Percentiles rank a stretch among this genome's conserved stretches.
phyloP scores from a whole-genome alignment of 2,329 filamentous ascomycete genomes.

The Hortaea werneckii region DNA sequence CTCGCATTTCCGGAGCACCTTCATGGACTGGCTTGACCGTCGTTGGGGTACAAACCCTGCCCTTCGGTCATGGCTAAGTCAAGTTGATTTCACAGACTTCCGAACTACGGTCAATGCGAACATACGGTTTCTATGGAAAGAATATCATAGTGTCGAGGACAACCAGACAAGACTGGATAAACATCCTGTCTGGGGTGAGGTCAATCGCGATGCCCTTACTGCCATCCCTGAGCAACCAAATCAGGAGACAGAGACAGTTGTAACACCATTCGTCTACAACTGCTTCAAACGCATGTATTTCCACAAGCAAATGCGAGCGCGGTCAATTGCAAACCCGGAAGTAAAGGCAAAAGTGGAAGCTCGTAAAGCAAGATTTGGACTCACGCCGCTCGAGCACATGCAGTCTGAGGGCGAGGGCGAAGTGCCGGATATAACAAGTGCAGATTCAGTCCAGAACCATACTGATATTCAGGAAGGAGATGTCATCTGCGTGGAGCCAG shows the following conservation, averaged over 20 bases:
- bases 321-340: constrained; percentile 12
- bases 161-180: constrained; percentile 15
- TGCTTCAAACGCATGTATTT: constrained; percentile 57
- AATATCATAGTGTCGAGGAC: constrained; percentile 41
- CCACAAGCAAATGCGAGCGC: constrained; percentile 38
- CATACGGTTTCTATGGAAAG: constrained; percentile 54
- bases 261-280: constrained; percentile 58
- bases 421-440: background rate
- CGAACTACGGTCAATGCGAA: constrained; percentile 51
- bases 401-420: background rate
- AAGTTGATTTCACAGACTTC: constrained; percentile 45
- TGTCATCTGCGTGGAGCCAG: constrained; percentile 38
- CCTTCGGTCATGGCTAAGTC: constrained; percentile 47
- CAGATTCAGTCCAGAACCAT: background rate
- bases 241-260: constrained; percentile 42
- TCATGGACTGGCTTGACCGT: constrained; percentile 46
- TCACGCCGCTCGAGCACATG: constrained; percentile 8
- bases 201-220: constrained; percentile 18
- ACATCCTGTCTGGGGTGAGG: constrained; percentile 30
- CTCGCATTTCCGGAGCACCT: constrained; percentile 46
- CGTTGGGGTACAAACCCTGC: constrained; percentile 33
- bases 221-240: constrained; percentile 22
- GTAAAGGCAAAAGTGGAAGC: constrained; percentile 8
- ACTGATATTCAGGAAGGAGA: constrained; percentile 33
- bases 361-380: constrained; percentile 14